Evolutionary conservation across 768 basidiomycete genomes (phyloP), one percentile per base, ranked within the genome.

Genomic region (Cubamyces lactineus): DNA sequence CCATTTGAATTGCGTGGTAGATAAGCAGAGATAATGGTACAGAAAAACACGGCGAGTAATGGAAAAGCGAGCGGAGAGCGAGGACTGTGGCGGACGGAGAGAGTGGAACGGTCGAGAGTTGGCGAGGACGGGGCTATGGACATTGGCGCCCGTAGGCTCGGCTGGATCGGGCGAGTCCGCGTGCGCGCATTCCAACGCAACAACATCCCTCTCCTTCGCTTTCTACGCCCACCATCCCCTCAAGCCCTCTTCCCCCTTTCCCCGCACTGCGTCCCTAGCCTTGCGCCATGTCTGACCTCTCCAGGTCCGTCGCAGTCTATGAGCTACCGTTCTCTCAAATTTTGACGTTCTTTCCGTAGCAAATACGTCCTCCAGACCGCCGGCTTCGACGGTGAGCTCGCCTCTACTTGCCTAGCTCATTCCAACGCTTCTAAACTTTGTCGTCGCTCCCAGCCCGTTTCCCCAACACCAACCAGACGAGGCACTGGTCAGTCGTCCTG

Each of bases 281-380:
- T 23, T 38, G 11, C 67, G 74, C 75, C 74, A 91, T 91, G 89
- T 88, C 72, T 71, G 78, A 86, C 50, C 74, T 82, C 69, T 77
- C 83, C 57, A 89, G 86, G 67, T 68, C 5, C 28, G 56, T 53
- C 53, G 11, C 28, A 3, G 28, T 28, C 7, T 28, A 3, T 28
- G 28, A 28, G n/a, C n/a, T n/a, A n/a, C n/a, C n/a, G n/a, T n/a
- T n/a, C 28, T 28, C 28, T 28, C 34, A 34, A 34, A 11, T 34
- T 34, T 34, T 34, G 34, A 34, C 34, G 9, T 11, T 6, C 74
- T 16, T 74, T 49, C 39, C 39, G 16, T 56, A 94, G 91, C 80
- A 92, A 89, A 83, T 92, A 86, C 78, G 82, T 89, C 64, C 87
- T 99, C 66, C 91, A 96, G 77, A 99, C 97, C 61, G 96, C 93